Conservation (phyloP, 345 rosid species). For the Stellera chamaejasme region DNA sequence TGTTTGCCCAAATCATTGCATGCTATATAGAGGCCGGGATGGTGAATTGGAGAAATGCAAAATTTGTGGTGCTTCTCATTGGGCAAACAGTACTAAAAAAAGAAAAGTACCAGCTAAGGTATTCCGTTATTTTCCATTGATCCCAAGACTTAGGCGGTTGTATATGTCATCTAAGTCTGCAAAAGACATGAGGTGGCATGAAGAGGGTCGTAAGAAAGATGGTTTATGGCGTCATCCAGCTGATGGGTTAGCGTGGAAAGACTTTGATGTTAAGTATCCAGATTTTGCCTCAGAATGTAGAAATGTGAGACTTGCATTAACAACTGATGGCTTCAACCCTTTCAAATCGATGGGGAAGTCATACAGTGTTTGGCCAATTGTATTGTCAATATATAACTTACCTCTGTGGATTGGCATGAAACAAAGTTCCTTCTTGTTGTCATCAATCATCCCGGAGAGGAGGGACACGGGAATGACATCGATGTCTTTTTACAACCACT, state of each 20-base stretch:
- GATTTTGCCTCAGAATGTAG: slow-evolving; percentile 6
- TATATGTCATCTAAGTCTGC: background rate
- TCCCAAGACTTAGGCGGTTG: background rate
- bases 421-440: background rate
- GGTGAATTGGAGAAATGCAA: too few species aligned
- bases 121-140: slow-evolving; percentile 12
- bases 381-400: too few species aligned
- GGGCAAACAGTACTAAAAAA: too few species aligned
- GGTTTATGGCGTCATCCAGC: background rate
- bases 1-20: too few species aligned
- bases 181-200: slow-evolving; percentile 8
- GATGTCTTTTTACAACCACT: too few species aligned
- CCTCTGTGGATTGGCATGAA: background rate
- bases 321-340: slow-evolving; percentile 5
- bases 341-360: background rate
- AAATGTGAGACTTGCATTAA: slow-evolving; percentile 5
- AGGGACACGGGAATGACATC: too few species aligned
- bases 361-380: slow-evolving; percentile 3
- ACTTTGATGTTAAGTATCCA: background rate
- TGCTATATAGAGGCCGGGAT: too few species aligned
- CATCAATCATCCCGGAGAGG: too few species aligned
- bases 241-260: slow-evolving; percentile 1
- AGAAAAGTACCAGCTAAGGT: too few species aligned
- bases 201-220: slow-evolving; percentile 1
- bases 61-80: too few species aligned